Percentiles rank a stretch among this genome's conserved stretches.
Conservation (phyloP, 805 yeast genomes). For the Suhomyces prunicola region DNA sequence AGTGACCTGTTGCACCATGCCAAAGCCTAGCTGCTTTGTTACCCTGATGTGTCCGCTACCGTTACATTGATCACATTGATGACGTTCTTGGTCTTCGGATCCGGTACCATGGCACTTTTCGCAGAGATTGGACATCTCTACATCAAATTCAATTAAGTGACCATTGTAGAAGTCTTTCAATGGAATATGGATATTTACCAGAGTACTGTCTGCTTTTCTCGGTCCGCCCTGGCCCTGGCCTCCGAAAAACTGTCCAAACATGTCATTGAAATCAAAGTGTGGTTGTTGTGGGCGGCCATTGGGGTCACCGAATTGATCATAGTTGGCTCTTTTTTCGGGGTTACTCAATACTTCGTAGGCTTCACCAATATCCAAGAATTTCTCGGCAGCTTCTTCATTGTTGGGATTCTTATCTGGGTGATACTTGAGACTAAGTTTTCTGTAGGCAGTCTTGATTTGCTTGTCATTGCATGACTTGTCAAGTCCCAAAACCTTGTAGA, state of each 20-base stretch:
- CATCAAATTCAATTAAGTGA: conserved; percentile 51
- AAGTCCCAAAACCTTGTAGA: conserved; percentile 66
- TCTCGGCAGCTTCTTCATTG: conserved; percentile 76
- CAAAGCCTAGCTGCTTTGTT: conserved; percentile 78
- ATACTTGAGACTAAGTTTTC: conserved; percentile 75
- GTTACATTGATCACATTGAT: conserved; percentile 62
- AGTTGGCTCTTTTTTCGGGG: conserved; percentile 61
- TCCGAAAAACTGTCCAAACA: conserved; percentile 55
- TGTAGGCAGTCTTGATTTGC: conserved; percentile 82
- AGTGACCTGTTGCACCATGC: conserved; percentile 84
- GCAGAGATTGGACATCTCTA: conserved; percentile 75
- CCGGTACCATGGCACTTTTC: conserved; percentile 81
- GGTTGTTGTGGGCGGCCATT: conserved; percentile 37
- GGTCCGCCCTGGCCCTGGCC: conserved; percentile 36
- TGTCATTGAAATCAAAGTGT: conserved; percentile 48
- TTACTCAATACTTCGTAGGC: conserved; percentile 87
- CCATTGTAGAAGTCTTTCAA: conserved; percentile 73
- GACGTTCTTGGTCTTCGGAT: conserved; percentile 69
- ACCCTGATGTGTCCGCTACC: conserved; percentile 72
- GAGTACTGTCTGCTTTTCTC: conserved; percentile 57
- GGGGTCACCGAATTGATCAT: conserved; percentile 76
- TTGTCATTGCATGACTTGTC: conserved; percentile 65
- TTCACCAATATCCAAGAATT: conserved; percentile 86
- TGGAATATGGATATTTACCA: conserved; percentile 52
- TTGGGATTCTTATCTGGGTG: conserved; percentile 91